A percentile compares a stretch with the other conserved stretches of the same genome.
Evolutionary conservation across 2,329 filamentous ascomycete species (phyloP).

Genomic region (Monascus ruber): DNA sequence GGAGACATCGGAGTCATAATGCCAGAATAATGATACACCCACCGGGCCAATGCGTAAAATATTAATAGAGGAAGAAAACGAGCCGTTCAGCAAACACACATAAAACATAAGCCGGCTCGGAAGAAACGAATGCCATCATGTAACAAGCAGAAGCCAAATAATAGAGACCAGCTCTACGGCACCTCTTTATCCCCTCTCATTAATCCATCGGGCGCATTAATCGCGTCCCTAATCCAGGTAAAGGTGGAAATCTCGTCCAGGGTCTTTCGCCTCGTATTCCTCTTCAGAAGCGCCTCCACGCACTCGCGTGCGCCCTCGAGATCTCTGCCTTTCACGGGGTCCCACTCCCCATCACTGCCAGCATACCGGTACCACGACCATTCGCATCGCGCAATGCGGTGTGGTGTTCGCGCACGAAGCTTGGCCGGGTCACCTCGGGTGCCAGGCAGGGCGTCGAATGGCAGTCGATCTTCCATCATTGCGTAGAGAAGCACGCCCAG

Average conservation of each 20-base stretch:
- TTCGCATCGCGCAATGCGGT: conserved; percentile 89
- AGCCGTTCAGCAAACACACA: too few relatives aligned
- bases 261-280: conserved; percentile 66
- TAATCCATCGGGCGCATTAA: conserved; percentile 53
- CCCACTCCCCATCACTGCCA: conserved; percentile 77
- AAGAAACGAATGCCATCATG: not conserved
- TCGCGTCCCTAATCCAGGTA: conserved; percentile 66
- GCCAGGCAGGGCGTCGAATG: conserved; percentile 80
- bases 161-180: conserved; percentile 21
- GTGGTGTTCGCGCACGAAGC: conserved; percentile 70
- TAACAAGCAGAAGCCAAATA: not conserved
- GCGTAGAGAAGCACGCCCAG: conserved; percentile 88
- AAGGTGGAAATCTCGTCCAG: conserved; percentile 60
- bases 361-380: conserved; percentile 90
- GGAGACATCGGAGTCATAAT: too few relatives aligned
- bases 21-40: too few relatives aligned
- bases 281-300: conserved; percentile 73
- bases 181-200: conserved; percentile 43
- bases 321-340: conserved; percentile 52
- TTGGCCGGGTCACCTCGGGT: conserved; percentile 60
- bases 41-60: too few relatives aligned
- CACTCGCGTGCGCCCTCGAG: conserved; percentile 67
- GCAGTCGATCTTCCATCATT: conserved; percentile 80
- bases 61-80: too few relatives aligned
- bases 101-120: too few relatives aligned